phyloP scores from a whole-genome alignment of 495 filamentous ascomycete genomes.

The Viridothelium virens region DNA sequence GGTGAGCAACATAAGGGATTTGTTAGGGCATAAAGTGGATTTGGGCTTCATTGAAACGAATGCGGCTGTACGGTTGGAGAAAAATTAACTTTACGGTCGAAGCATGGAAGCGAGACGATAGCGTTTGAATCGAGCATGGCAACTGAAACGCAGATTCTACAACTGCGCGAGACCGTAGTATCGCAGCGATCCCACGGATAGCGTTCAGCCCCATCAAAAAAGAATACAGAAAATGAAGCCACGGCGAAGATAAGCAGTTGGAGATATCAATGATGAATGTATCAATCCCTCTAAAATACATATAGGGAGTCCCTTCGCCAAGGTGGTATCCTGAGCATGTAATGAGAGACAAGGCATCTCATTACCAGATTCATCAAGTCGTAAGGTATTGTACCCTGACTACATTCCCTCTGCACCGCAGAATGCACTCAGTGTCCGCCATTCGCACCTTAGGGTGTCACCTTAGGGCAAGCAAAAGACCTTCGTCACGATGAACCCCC shows the following conservation, averaged over 20 bases:
- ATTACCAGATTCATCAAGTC: not conserved
- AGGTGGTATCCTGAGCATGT: not conserved
- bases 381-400: not conserved
- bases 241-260: too few species aligned
- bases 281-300: too few species aligned
- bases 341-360: not conserved
- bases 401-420: not conserved
- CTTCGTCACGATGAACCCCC: not conserved
- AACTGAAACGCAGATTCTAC: not conserved
- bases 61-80: slow-evolving; percentile 38
- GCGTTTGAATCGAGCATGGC: not conserved
- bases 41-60: slow-evolving; percentile 35
- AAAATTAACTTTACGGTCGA: slow-evolving; percentile 21
- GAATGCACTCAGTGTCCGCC: too few species aligned
- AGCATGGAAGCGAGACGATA: not conserved
- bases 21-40: slow-evolving; percentile 40
- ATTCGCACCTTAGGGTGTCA: too few species aligned
- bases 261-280: too few species aligned
- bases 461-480: not conserved
- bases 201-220: too few species aligned
- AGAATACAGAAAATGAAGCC: too few species aligned
- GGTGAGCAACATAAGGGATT: slow-evolving; percentile 37
- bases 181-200: too few species aligned
- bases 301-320: too few species aligned
- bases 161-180: too few species aligned